Percentiles rank a stretch among this genome's conserved stretches.
phyloP scores from a whole-genome alignment of 257 asterid genomes.

The Lavandula angustifolia region DNA sequence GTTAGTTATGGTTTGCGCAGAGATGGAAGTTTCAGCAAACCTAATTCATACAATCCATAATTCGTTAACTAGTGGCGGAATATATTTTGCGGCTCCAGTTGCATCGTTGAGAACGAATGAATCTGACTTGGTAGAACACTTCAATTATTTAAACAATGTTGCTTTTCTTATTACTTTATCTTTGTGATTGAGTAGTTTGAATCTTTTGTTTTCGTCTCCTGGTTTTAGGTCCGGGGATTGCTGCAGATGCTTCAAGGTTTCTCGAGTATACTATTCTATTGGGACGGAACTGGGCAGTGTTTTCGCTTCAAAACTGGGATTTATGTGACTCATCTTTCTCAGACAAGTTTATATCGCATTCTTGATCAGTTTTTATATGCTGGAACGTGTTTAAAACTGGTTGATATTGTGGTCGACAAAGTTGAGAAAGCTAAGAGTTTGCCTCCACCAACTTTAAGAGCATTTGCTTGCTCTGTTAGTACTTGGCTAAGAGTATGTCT shows the following conservation, averaged over 20 bases:
- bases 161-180: background rate
- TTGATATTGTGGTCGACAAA: slow-evolving; percentile 57
- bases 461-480: slow-evolving; percentile 72
- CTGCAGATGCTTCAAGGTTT: slow-evolving; percentile 90
- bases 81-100: slow-evolving; percentile 66
- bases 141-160: background rate
- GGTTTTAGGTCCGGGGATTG: slow-evolving; percentile 71
- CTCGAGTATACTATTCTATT: slow-evolving; percentile 61
- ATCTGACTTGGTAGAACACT: slow-evolving; percentile 70
- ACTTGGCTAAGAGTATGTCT: slow-evolving; percentile 69
- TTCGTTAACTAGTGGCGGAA: slow-evolving; percentile 61
- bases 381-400: slow-evolving; percentile 74
- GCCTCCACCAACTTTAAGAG: slow-evolving; percentile 87
- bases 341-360: slow-evolving; percentile 64
- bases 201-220: slow-evolving; percentile 8
- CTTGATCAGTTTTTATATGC: slow-evolving; percentile 75
- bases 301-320: slow-evolving; percentile 65
- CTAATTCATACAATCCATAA: slow-evolving; percentile 52
- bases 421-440: slow-evolving; percentile 53
- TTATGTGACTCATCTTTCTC: slow-evolving; percentile 78
- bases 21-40: slow-evolving; percentile 66
- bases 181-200: background rate
- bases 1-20: background rate
- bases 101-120: slow-evolving; percentile 65
- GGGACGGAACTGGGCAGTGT: slow-evolving; percentile 56